A percentile compares a stretch with the other conserved stretches of the same genome.
Evolutionary conservation across 2,329 filamentous ascomycete species (phyloP).

Genomic region (Calonectria montana): DNA sequence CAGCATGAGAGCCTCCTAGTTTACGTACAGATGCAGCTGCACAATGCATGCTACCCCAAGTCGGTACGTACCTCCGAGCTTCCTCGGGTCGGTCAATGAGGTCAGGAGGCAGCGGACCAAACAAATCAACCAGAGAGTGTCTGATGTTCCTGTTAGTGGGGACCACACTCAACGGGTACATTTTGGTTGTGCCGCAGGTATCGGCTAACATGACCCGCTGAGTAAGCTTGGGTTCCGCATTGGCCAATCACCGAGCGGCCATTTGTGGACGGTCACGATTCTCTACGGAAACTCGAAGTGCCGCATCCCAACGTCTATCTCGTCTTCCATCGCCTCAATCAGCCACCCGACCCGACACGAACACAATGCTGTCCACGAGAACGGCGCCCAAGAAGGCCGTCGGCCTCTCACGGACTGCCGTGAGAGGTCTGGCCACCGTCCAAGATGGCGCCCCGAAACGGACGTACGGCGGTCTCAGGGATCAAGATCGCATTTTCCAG

Average conservation of each 20-base stretch:
- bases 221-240: slow-evolving; percentile 45
- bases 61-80: slow-evolving; percentile 10
- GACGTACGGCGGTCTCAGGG: slow-evolving; percentile 86
- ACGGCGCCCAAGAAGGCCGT: slow-evolving; percentile 53
- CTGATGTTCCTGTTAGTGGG: slow-evolving; percentile 36
- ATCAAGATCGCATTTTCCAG: slow-evolving; percentile 99
- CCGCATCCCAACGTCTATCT: slow-evolving; percentile 47
- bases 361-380: slow-evolving; percentile 59
- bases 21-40: slow-evolving; percentile 27
- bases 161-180: slow-evolving; percentile 8
- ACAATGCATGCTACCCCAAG: background rate
- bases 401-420: slow-evolving; percentile 56
- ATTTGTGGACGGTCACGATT: slow-evolving; percentile 52
- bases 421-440: slow-evolving; percentile 83
- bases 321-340: slow-evolving; percentile 43
- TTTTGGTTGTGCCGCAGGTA: slow-evolving; percentile 26
- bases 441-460: slow-evolving; percentile 78
- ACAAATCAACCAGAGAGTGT: slow-evolving; percentile 17
- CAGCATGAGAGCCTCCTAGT: slow-evolving; percentile 7
- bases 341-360: slow-evolving; percentile 46
- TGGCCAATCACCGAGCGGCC: slow-evolving; percentile 55
- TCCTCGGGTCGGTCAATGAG: slow-evolving; percentile 43
- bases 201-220: slow-evolving; percentile 45
- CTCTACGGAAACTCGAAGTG: slow-evolving; percentile 51
- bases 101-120: slow-evolving; percentile 28